These are phyloP conservation scores for Penicillium tannophilum DNA, from an alignment of 495 filamentous ascomycete genomes.

Conservation along the genomic window DNA sequence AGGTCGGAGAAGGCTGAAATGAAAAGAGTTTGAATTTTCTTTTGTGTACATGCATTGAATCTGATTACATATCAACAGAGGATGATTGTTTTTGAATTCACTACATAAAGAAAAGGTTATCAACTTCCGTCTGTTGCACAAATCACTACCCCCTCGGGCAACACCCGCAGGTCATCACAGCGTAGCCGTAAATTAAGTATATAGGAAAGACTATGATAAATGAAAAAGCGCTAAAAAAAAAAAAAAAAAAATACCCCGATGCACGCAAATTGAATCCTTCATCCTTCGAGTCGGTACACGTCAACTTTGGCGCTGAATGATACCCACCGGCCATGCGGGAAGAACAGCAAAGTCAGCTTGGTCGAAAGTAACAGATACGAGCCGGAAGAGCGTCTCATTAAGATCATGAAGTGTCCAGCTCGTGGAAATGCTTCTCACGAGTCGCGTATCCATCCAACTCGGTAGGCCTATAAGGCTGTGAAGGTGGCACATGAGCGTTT, in stretches of 20 bases:
- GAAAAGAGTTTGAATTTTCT: too few relatives aligned
- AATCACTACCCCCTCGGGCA: too few relatives aligned
- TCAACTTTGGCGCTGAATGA: not conserved
- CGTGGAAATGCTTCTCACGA: not conserved
- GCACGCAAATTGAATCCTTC: too few relatives aligned
- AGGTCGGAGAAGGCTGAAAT: too few relatives aligned
- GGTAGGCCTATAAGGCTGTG: not conserved
- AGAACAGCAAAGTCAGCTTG: not conserved
- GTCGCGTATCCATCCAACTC: not conserved
- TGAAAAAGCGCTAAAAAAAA: not conserved
- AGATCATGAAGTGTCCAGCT: not conserved
- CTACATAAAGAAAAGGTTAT: too few relatives aligned
- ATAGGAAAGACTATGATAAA: too few relatives aligned
- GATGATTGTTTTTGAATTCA: too few relatives aligned
- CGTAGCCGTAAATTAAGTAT: too few relatives aligned
- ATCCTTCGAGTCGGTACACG: not conserved
- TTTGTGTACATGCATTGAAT: too few relatives aligned
- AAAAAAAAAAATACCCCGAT: not conserved
- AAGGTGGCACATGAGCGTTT: not conserved
- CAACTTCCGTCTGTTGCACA: too few relatives aligned
- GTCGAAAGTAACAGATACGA: not conserved
- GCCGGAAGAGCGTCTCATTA: not conserved
- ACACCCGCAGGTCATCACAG: too few relatives aligned
- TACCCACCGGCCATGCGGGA: not conserved
- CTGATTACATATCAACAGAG: too few relatives aligned